Evolutionary conservation across 305 asterid species (phyloP).

Genomic region (Caryopteris hybrid): DNA sequence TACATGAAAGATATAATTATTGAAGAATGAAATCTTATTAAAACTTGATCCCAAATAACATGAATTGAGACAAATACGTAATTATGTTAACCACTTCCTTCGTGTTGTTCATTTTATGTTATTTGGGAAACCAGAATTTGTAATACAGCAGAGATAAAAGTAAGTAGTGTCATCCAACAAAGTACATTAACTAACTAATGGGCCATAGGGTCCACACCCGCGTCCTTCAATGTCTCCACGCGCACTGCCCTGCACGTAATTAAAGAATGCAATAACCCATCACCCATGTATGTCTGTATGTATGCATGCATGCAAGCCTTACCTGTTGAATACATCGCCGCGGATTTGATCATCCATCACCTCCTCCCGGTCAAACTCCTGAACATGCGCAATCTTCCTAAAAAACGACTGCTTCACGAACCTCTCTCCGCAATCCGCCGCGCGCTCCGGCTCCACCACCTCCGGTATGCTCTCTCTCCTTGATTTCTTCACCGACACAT

Average conservation of each 20-base stretch:
- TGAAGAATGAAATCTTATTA: no score
- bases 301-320: no score
- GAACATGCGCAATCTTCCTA: conserved; percentile 70
- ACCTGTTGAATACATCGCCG: conserved; percentile 47
- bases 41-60: no score
- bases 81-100: no score
- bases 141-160: no score
- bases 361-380: conserved; percentile 34
- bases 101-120: no score
- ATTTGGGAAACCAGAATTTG: no score
- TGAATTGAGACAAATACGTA: no score
- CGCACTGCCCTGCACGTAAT: conserved; percentile 36
- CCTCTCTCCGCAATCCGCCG: conserved; percentile 39
- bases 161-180: no score
- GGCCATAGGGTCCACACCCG: conserved; percentile 43
- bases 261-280: background rate
- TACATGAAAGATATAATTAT: no score
- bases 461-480: conserved; percentile 66
- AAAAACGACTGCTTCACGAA: conserved; percentile 62
- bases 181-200: background rate
- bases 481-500: conserved; percentile 50
- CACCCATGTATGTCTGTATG: no score
- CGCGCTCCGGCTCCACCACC: conserved; percentile 74
- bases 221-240: conserved; percentile 45
- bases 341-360: conserved; percentile 37